Evolutionary conservation across 1,139 yeast species (phyloP), one percentile per base, ranked within the genome.

Genomic region (Suhomyces bokatorum): DNA sequence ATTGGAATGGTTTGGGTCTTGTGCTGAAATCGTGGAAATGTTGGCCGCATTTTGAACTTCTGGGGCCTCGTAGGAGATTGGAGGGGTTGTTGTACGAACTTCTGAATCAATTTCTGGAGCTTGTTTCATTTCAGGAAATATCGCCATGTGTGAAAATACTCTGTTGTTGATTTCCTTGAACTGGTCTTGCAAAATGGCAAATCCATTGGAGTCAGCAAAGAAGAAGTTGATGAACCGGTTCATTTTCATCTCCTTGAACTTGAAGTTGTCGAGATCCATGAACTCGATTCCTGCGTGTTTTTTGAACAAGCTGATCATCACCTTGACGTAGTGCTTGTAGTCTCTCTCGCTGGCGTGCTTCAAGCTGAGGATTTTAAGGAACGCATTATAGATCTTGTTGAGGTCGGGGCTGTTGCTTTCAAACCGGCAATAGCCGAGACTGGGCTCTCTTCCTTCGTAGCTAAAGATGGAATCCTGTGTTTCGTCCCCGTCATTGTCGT

Each of bases 221-320:
- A 65, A 56, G 38, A 66, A 61, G 15, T 55, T 51, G 37, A 53
- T 50, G 29, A 65, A 48, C 22, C 43, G 35, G 31, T 54, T 51
- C 36, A 57, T 40, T 41, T 61, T 62, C 47, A 48, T 17, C 35
- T 63, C 67, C 28, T 59, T 56, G 40, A 44, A 46, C 10, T 47
- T 36, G 40, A 51, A 57, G 29, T 44, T 50, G 30, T 55, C 52
- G 12, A 62, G 17, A 37, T 64, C 70, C 35, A 68, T 55, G 38
- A 53, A 56, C 20, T 58, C 61, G 10, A 65, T 52, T n/a, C 46
- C 45, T 3, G 47, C 48, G 26, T 59, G 62, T 33, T 51, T 55
- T 42, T 65, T 66, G 49, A 55, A 68, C 28, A 63, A 42, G 6
- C 49, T 50, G 6, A 67, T 41, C 63, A 68, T 57, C 7, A 66